Evolutionary conservation across 129 eudicot species (phyloP), one percentile per base, ranked within the genome.

Genomic region (Scalesia atractyloides): DNA sequence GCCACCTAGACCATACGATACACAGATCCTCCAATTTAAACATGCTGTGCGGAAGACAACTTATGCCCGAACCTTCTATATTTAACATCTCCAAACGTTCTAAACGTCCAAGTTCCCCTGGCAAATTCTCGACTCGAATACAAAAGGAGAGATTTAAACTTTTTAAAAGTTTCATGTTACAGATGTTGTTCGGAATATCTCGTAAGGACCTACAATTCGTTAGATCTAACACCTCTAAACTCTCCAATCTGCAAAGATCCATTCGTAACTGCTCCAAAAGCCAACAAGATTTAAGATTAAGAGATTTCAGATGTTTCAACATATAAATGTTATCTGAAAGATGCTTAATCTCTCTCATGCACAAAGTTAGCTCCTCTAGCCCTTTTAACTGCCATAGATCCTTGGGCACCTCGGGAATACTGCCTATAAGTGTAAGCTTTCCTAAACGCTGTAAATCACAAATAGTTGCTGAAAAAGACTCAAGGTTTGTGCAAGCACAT

Each of bases 241-340:
- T 1, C 1, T 37, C 54, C 14, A 70, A 70, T 19, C 0, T 17
- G 10, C 15, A 66, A 54, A 70, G 22, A 39, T 70, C 75, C 0
- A 37, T 26, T 0, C 66, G 75, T 39, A 70, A 13, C 0, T 18
- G 26, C n/a, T 70, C 66, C 1, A 70, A 52, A 36, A 30, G 75
- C 3, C 0, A 3, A 56, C 75, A 26, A 11, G 36, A 12, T 1
- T 7, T 10, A 2, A 70, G 39, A 13, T 20, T 0, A 2, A 70
- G 51, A 53, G 0, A 2, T 18, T 30, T 30, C 34, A 30, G 34
- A 30, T 30, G 34, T 30, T 30, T 30, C 34, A 30, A 30, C 34
- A 1, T 53, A 17, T 39, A 36, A 36, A 70, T 70, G 52, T 22
- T 70, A 70, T 56, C 43, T 1, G 75, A 66, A 36, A 70, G 66